Evolutionary conservation across 2,329 filamentous ascomycete species (phyloP), one percentile per base, ranked within the genome.

Genomic region (Seiridium unicorne): DNA sequence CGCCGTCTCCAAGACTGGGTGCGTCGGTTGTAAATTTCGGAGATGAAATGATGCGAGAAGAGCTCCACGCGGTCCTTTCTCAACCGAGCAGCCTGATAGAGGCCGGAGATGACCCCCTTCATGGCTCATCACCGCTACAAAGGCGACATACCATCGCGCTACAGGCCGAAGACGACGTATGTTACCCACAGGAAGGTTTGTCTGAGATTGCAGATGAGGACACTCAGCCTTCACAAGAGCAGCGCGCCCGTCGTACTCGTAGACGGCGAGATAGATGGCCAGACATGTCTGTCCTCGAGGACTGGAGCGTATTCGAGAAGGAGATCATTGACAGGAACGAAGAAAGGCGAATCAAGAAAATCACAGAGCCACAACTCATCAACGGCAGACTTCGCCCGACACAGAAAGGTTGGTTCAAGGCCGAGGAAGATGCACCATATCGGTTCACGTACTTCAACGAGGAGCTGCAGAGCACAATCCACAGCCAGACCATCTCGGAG

Each of bases 361-460:
- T 98, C 65, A 96, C 90, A 5, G 95, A 99, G 72, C 95, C 95
- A 8, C 88, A 97, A 69, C 86, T 98, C 66, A 89, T 99, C 61
- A 94, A 94, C 61, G 95, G 95, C 0, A 86, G 95, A 58, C 78
- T 99, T 49, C 88, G 95, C 4, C 93, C 93, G 10, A 87, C 91
- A 44, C 88, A 90, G 64, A 85, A 84, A 66, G 85, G 85, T 11
- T 99, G 94, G 94, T 94, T 92, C 72, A 86, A 90, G 44, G 88
- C 91, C 57, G 91, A 95, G 64, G 93, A 97, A 62, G 94, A 97
- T 65, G 87, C 89, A 0, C 95, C 95, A 0, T 98, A 96, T 73
- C 86, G 95, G 34, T 99, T 97, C 73, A 98, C 95, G 0, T 99
- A 99, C 74, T 99, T 99, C 82, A 98, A 98, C 74, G 95, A 98